Evolutionary conservation across 225 moss, liverwort and hornwort genomes (phyloP), one percentile per base, ranked within the genome.

Genomic region (Marchantia paleacea): DNA sequence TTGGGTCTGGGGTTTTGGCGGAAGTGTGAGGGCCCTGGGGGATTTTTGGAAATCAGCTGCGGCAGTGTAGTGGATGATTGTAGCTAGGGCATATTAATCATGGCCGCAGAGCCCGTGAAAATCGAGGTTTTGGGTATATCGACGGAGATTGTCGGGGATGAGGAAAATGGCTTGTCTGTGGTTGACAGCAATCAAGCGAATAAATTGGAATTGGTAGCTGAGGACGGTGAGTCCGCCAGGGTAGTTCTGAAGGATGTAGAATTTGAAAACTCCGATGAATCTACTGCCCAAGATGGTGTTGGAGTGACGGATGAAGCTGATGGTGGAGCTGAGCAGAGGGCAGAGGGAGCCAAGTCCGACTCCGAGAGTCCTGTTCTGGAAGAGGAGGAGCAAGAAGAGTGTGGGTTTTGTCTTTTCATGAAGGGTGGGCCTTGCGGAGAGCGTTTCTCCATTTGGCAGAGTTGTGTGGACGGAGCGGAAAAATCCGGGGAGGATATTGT

Each of bases 331-430:
- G 75, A 65, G 52, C 50, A 52, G 63, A 52, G 73, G 39, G 30
- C 73, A 25, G 63, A 72, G 52, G 76, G 15, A 8, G 77, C 47
- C 26, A 12, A 30, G 12, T 64, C 28, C 12, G 24, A 39, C 9
- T 52, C 79, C 57, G 76, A 68, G 24, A 51, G 39, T 47, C 47
- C 15, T 28, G 39, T 77, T 55, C 54, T 25, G 10, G 88, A 72
- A 9, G 86, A 94, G 86, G 92, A 85, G 16, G 94, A 97, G 55
- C 86, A 94, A 78, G 92, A 92, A 76, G 96, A 97, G 79, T 97
- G 96, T 75, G 94, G 92, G 65, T 97, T 97, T 79, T 97, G 96
- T 79, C 68, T 97, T 7, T 97, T 94, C 48, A 97, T 97, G 96
- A 97, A 97, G 82, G 83, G 80, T 15, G 96, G 96, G 4, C 96